phyloP scores from a whole-genome alignment of 1,284 basidiomycete genomes.

The Anthracocystis setariae region DNA sequence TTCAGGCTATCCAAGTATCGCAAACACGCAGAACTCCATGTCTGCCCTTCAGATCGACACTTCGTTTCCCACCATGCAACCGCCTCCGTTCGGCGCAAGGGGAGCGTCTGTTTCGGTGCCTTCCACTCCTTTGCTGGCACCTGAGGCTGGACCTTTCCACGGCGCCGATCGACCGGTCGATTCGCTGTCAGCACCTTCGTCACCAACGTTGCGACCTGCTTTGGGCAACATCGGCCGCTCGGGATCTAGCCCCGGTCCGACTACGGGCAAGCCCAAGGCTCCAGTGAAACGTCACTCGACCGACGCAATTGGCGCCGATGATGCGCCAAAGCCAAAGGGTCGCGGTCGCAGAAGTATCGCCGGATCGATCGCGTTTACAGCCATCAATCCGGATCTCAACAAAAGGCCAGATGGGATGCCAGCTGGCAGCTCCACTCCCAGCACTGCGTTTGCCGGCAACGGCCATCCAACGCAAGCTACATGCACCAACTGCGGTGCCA shows the following conservation, averaged over 20 bases:
- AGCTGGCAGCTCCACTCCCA: constrained; percentile 19
- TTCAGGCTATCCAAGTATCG: constrained; percentile 19
- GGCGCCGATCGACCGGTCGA: constrained; percentile 37
- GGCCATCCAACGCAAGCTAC: constrained; percentile 36
- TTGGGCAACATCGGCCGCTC: constrained; percentile 35
- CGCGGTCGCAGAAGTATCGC: constrained; percentile 44
- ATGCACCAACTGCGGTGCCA: constrained; percentile 65
- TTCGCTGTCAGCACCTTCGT: constrained; percentile 48
- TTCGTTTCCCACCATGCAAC: constrained; percentile 29
- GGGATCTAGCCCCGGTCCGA: constrained; percentile 41
- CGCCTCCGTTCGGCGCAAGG: constrained; percentile 28
- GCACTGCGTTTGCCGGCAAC: constrained; percentile 20
- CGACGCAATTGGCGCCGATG: constrained; percentile 21
- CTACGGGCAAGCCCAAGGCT: constrained; percentile 11
- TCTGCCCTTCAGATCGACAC: constrained; percentile 29
- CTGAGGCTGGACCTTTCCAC: constrained; percentile 37
- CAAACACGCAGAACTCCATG: constrained; percentile 9
- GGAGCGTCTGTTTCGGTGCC: constrained; percentile 41
- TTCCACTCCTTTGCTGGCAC: constrained; percentile 36
- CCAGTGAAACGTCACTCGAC: constrained; percentile 38
- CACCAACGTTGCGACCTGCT: constrained; percentile 33
- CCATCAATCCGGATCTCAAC: constrained; percentile 44
- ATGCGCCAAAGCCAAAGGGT: constrained; percentile 28
- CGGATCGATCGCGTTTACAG: constrained; percentile 42
- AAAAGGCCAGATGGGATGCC: constrained; percentile 18